These are phyloP conservation scores for Starmerella cellae DNA, from an alignment of 805 yeast species.

Conservation along the genomic window DNA sequence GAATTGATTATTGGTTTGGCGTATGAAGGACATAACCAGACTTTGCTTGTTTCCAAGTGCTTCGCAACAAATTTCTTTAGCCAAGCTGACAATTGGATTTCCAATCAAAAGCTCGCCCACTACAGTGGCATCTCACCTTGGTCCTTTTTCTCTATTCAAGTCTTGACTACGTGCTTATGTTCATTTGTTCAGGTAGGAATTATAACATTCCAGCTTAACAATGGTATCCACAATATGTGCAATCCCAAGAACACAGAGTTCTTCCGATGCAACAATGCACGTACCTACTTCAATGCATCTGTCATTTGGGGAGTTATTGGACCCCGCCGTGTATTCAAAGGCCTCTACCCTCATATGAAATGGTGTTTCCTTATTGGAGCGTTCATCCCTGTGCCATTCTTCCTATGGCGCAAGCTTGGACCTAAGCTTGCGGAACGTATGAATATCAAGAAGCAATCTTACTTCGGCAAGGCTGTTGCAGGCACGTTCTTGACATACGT, in stretches of 20 bases:
- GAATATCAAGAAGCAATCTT: slow-evolving; percentile 12
- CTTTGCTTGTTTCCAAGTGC: slow-evolving; percentile 39
- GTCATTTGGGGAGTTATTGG: slow-evolving; percentile 34
- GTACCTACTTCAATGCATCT: slow-evolving; percentile 39
- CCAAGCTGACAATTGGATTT: slow-evolving; percentile 48
- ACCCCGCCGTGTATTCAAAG: slow-evolving; percentile 33
- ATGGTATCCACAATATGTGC: slow-evolving; percentile 25
- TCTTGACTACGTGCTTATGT: slow-evolving; percentile 24
- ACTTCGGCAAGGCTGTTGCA: slow-evolving; percentile 26
- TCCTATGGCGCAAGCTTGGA: slow-evolving; percentile 6
- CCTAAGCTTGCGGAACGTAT: background rate
- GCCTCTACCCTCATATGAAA: slow-evolving; percentile 46
- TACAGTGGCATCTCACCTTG: slow-evolving; percentile 48
- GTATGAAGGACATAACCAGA: slow-evolving; percentile 42
- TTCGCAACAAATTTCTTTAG: slow-evolving; percentile 47
- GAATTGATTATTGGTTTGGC: slow-evolving; percentile 45
- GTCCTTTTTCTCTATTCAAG: slow-evolving; percentile 40
- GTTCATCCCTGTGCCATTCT: slow-evolving; percentile 20
- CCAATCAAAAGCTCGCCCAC: slow-evolving; percentile 42
- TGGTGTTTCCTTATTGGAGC: slow-evolving; percentile 52
- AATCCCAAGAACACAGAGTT: slow-evolving; percentile 22
- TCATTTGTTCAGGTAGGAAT: slow-evolving; percentile 25
- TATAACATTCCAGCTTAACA: slow-evolving; percentile 27
- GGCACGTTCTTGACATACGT: slow-evolving; percentile 6
- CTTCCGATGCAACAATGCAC: slow-evolving; percentile 29